Evolutionary conservation across 2,329 filamentous ascomycete genomes (phyloP).

Genomic region (Talaromyces sp.): DNA sequence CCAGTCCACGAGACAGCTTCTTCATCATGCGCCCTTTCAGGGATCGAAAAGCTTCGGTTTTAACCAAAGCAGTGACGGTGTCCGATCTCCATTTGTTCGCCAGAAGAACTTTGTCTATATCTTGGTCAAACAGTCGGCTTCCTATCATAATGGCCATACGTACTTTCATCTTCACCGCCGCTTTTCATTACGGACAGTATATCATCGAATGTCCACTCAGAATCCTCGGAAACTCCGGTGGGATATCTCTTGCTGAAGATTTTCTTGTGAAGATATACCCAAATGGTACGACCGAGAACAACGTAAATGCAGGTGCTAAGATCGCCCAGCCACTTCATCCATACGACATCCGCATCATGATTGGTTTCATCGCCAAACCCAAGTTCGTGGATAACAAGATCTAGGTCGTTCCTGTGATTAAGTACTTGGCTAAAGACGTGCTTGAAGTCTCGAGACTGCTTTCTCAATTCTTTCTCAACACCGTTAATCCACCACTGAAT

Average conservation of each 20-base stretch:
- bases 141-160: background rate
- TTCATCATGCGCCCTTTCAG: background rate
- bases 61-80: background rate
- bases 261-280: background rate
- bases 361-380: background rate
- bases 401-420: background rate
- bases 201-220: background rate
- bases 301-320: background rate
- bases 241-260: background rate
- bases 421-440: background rate
- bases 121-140: background rate
- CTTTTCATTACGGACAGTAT: background rate
- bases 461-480: background rate
- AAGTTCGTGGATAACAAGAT: background rate
- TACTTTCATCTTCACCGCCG: background rate
- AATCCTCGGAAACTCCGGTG: background rate
- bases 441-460: background rate
- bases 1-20: background rate
- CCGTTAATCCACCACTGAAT: background rate
- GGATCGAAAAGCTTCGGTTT: background rate
- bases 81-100: background rate
- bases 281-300: background rate
- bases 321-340: background rate
- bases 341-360: background rate
- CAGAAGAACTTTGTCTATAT: background rate